phyloP scores from a whole-genome alignment of 1,139 yeast genomes.

The Hyphopichia wangnamkhiaoensis region DNA sequence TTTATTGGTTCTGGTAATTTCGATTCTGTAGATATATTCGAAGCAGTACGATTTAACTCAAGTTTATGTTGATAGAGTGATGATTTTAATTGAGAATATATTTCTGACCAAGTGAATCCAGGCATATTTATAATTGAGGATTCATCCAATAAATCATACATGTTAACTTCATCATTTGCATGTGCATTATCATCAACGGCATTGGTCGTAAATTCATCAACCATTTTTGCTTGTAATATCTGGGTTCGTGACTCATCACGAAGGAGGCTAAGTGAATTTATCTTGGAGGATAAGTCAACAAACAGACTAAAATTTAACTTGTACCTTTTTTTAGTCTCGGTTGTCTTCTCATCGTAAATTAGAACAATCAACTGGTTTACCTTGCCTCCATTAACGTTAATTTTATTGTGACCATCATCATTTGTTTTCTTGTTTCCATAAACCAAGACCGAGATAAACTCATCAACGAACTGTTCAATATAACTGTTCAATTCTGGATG shows the following conservation, averaged over 20 bases:
- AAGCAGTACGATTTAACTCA: slow-evolving; percentile 13
- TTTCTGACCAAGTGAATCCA: slow-evolving; percentile 32
- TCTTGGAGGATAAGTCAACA: slow-evolving; percentile 13
- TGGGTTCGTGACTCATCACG: slow-evolving; percentile 8
- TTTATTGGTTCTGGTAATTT: slow-evolving; percentile 4
- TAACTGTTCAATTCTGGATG: slow-evolving; percentile 45
- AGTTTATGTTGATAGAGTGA: slow-evolving; percentile 33
- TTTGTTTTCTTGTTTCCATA: slow-evolving; percentile 6
- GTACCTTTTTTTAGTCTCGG: slow-evolving; percentile 24
- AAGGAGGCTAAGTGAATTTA: background rate
- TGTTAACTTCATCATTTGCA: background rate
- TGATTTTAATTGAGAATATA: slow-evolving; percentile 33
- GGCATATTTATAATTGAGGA: slow-evolving; percentile 21
- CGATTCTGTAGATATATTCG: slow-evolving; percentile 14
- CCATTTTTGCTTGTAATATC: background rate
- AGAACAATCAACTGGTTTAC: slow-evolving; percentile 24
- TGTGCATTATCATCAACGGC: background rate
- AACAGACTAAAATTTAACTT: slow-evolving; percentile 30
- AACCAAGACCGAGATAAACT: slow-evolving; percentile 18
- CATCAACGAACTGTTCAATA: slow-evolving; percentile 29
- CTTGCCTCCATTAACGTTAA: slow-evolving; percentile 11
- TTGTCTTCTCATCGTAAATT: slow-evolving; percentile 23
- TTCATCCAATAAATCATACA: slow-evolving; percentile 10
- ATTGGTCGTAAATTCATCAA: no score
- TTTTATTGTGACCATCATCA: slow-evolving; percentile 1